Evolutionary conservation across 495 filamentous ascomycete genomes (phyloP).

Genomic region (Aspergillus mulundensis): DNA sequence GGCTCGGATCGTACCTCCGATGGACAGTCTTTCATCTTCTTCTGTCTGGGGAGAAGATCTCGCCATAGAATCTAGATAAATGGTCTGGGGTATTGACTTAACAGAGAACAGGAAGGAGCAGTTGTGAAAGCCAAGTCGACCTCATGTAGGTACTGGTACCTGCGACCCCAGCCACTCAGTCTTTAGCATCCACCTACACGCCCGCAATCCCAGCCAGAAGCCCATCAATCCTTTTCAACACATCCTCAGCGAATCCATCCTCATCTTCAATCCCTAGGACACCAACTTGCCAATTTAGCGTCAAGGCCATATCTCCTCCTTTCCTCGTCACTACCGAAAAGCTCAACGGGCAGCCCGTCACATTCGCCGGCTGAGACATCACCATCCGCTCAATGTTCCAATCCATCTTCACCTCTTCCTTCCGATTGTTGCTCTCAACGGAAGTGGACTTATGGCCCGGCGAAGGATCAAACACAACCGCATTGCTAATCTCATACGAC

Average conservation of each 20-base stretch:
- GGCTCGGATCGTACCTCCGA: constrained; percentile 33
- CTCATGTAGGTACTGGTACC: too few species aligned
- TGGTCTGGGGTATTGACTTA: too few species aligned
- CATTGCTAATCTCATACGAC: constrained; percentile 22
- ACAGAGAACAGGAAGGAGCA: too few species aligned
- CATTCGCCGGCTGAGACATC: constrained; percentile 20
- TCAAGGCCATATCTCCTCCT: constrained; percentile 18
- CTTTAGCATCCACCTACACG: background rate
- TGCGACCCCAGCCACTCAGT: too few species aligned
- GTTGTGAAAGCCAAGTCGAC: too few species aligned
- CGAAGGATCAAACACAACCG: constrained; percentile 16
- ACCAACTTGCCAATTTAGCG: constrained; percentile 21
- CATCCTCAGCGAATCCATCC: constrained; percentile 1
- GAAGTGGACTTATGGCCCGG: background rate
- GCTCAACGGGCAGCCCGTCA: constrained; percentile 11
- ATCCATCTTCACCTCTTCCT: background rate
- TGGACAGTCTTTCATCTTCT: constrained; percentile 22
- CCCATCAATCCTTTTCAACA: constrained; percentile 8
- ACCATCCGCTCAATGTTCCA: constrained; percentile 15
- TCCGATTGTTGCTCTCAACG: background rate
- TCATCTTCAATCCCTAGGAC: constrained; percentile 16
- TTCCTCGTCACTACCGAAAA: constrained; percentile 17
- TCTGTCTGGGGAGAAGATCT: background rate
- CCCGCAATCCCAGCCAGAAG: background rate
- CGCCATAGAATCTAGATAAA: too few species aligned